Conservation (phyloP, 139 green algal genomes). For the Coelastrella sp. region DNA sequence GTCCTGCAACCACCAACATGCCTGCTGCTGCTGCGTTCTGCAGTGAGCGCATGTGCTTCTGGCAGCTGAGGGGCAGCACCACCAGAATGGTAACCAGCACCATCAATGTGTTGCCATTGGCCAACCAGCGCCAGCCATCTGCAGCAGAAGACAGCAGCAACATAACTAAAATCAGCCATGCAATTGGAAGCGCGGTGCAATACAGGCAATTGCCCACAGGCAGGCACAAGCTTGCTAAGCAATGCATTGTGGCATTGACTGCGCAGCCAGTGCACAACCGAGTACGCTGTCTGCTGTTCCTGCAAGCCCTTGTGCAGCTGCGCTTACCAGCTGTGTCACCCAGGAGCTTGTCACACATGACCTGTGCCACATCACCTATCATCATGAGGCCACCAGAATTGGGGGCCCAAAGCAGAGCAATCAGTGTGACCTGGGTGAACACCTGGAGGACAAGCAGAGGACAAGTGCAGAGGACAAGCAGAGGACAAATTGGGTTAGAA, state of each 20-base stretch:
- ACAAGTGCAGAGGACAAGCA: no score
- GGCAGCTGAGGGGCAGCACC: conserved; percentile 42
- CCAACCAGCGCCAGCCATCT: background rate
- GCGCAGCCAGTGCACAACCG: no score
- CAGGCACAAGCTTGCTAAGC: background rate
- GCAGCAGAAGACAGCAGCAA: background rate
- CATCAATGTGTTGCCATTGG: conserved; percentile 16
- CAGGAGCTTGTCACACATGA: conserved; percentile 56
- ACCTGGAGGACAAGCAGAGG: conserved; percentile 56
- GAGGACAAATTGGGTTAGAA: background rate
- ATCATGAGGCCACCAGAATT: conserved; percentile 81
- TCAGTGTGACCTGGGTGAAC: conserved; percentile 73
- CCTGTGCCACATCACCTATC: conserved; percentile 72
- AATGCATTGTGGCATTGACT: no score
- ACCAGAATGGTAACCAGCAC: conserved; percentile 30
- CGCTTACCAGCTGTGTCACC: background rate
- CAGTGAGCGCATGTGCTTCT: conserved; percentile 59
- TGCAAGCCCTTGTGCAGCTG: background rate
- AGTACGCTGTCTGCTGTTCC: no score
- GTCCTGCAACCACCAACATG: conserved; percentile 69
- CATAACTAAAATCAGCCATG: background rate
- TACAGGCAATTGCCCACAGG: background rate
- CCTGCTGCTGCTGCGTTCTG: conserved; percentile 76
- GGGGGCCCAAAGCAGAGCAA: conserved; percentile 85
- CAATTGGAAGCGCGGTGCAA: no score